Percentiles rank a stretch among this genome's conserved stretches.
phyloP scores from a whole-genome alignment of 2,329 filamentous ascomycete species.

The Aspergillus clavatus region DNA sequence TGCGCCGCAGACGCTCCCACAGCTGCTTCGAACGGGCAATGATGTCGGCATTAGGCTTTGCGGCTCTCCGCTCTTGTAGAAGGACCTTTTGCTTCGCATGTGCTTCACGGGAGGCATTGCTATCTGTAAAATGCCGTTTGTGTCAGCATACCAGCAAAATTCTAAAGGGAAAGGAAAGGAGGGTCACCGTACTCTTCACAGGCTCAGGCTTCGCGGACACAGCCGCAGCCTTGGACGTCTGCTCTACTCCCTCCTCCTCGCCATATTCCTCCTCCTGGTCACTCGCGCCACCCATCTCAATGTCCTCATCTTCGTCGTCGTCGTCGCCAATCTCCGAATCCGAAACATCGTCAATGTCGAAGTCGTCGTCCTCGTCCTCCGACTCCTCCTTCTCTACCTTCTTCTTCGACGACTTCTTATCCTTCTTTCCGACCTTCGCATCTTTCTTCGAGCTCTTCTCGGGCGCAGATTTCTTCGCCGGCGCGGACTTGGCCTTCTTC shows the following conservation, averaged over 20 bases:
- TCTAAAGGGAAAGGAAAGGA: conserved; percentile 15
- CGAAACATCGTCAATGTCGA: conserved; percentile 52
- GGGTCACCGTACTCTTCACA: conserved; percentile 25
- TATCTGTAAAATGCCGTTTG: conserved; percentile 45
- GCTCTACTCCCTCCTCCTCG: conserved; percentile 21
- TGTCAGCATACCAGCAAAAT: conserved; percentile 7
- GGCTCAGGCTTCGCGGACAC: conserved; percentile 14
- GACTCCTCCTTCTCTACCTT: conserved; percentile 34
- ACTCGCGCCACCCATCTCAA: conserved; percentile 32
- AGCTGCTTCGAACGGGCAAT: conserved; percentile 89
- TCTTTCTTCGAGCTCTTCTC: conserved; percentile 26
- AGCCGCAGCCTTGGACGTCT: conserved; percentile 14
- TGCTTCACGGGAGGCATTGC: conserved; percentile 72
- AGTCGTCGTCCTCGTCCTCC: conserved; percentile 48
- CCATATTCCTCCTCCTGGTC: conserved; percentile 36
- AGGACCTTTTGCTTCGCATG: conserved; percentile 91
- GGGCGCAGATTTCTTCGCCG: conserved; percentile 23
- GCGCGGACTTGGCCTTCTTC: conserved; percentile 27
- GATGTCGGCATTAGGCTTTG: conserved; percentile 87
- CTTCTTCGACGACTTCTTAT: conserved; percentile 32
- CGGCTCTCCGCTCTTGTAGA: conserved; percentile 80
- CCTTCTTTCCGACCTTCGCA: conserved; percentile 29
- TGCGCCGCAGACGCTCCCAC: conserved; percentile 88
- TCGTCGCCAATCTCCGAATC: conserved; percentile 40
- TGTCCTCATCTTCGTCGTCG: conserved; percentile 51